Evolutionary conservation across 495 filamentous ascomycete genomes (phyloP), one percentile per base, ranked within the genome.

Genomic region (Aspergillus egyptiacus): DNA sequence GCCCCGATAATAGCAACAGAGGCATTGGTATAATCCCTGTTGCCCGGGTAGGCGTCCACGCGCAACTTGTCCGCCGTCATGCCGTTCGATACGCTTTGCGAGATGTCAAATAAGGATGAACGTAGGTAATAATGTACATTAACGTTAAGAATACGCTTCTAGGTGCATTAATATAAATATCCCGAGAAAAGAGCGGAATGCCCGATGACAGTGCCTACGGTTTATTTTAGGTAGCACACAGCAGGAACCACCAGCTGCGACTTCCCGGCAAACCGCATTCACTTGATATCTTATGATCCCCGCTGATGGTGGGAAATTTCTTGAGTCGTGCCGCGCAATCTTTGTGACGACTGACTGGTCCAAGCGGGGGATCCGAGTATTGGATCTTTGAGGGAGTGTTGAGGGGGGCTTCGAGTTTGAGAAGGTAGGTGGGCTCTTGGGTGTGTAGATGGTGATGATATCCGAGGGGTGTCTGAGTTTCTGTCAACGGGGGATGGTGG

Each of bases 1-100:
- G 47, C 47, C 10, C 47, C 47, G 5, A 50, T 43, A 17, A 50
- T 50, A n/a, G 43, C 47, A 17, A 50, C 37, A 17, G 37, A 19
- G 5, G 47, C 47, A 42, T 42, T 42, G 20, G 47, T 50, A 27
- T 42, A 50, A 28, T 41, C 11, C 13, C 20, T 41, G 15, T 50
- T 50, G 37, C 47, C 47, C 20, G 33, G 28, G 1, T 5, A 22
- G 37, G 38, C 30, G 6, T 50, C 30, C 0, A 23, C 11, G 5
- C 47, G 28, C 37, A 50, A 6, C 30, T 20, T 42, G 11, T 42
- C 36, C 13, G 19, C 15, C 47, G 33, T 50, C 9, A 17, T 28
- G 19, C 14, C 18, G 15, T 18, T 43, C 20, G 3, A 5, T 28
- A 4, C 20, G 13, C 22, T 18, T 5, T 34, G 32, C 4, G 27